Evolutionary conservation across 257 asterid species (phyloP).

Genomic region (Nemophila menziesii): DNA sequence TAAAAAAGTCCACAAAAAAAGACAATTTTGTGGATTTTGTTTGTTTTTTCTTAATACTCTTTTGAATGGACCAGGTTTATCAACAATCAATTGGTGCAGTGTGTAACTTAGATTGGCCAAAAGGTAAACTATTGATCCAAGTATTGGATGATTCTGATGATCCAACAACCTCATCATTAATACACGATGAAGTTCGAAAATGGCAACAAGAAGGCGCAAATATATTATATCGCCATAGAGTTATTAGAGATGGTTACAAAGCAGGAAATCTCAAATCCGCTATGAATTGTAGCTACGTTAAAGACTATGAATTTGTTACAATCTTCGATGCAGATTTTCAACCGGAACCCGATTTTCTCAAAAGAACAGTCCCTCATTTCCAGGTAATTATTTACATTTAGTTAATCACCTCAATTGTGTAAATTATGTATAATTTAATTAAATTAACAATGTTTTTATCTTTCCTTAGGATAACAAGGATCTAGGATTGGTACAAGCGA

Average conservation of each 20-base stretch:
- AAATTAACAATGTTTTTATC: background rate
- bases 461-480: conserved; percentile 53
- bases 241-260: conserved; percentile 62
- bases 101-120: conserved; percentile 67
- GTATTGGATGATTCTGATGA: conserved; percentile 72
- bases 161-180: conserved; percentile 37
- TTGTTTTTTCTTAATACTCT: background rate
- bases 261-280: conserved; percentile 83
- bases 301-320: conserved; percentile 67
- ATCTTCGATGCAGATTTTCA: conserved; percentile 77
- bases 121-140: conserved; percentile 53
- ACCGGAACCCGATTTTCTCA: conserved; percentile 60
- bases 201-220: conserved; percentile 58
- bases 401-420: background rate
- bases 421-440: background rate
- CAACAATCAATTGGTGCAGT: conserved; percentile 67
- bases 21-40: conserved; percentile 2
- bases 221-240: conserved; percentile 62
- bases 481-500: conserved; percentile 63
- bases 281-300: conserved; percentile 60
- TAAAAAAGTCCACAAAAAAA: background rate
- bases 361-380: conserved; percentile 53
- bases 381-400: conserved; percentile 29
- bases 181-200: conserved; percentile 52
- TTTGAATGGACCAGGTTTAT: conserved; percentile 40